These are phyloP conservation scores for Aureobasidium vineae DNA, from an alignment of 2,329 filamentous ascomycete genomes.

Conservation along the genomic window DNA sequence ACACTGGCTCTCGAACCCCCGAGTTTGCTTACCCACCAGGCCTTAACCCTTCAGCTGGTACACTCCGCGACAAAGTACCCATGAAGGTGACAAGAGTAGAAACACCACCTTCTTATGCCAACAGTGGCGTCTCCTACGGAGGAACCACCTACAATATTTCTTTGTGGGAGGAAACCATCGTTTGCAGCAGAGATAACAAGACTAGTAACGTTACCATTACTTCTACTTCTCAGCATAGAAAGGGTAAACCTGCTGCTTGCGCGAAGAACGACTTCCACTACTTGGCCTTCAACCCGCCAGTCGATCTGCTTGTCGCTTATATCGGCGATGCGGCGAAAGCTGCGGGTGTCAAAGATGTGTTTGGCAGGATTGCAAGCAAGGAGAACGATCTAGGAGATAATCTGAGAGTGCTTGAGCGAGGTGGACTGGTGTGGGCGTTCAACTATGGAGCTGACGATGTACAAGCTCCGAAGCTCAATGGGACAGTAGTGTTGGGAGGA, in stretches of 20 bases:
- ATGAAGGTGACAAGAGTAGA: slow-evolving; percentile 32
- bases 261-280: slow-evolving; percentile 29
- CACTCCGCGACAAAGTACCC: slow-evolving; percentile 28
- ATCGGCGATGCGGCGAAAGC: slow-evolving; percentile 30
- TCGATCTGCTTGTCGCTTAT: slow-evolving; percentile 31
- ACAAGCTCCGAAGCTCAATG: slow-evolving; percentile 27
- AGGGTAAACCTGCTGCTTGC: slow-evolving; percentile 31
- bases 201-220: slow-evolving; percentile 29
- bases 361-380: slow-evolving; percentile 27
- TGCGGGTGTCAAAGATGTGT: slow-evolving; percentile 29
- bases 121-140: slow-evolving; percentile 30
- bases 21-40: slow-evolving; percentile 32
- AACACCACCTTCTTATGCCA: slow-evolving; percentile 30
- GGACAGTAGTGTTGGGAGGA: slow-evolving; percentile 28
- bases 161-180: slow-evolving; percentile 30
- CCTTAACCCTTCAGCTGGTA: slow-evolving; percentile 29
- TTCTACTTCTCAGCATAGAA: slow-evolving; percentile 31
- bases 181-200: slow-evolving; percentile 28
- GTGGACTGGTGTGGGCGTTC: slow-evolving; percentile 32
- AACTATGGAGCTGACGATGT: slow-evolving; percentile 32
- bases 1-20: slow-evolving; percentile 30
- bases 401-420: slow-evolving; percentile 30
- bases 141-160: slow-evolving; percentile 31
- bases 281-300: slow-evolving; percentile 31
- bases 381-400: slow-evolving; percentile 31